Evolutionary conservation across 495 filamentous ascomycete species (phyloP).

Genomic region (Trichoderma orchidacearum): DNA sequence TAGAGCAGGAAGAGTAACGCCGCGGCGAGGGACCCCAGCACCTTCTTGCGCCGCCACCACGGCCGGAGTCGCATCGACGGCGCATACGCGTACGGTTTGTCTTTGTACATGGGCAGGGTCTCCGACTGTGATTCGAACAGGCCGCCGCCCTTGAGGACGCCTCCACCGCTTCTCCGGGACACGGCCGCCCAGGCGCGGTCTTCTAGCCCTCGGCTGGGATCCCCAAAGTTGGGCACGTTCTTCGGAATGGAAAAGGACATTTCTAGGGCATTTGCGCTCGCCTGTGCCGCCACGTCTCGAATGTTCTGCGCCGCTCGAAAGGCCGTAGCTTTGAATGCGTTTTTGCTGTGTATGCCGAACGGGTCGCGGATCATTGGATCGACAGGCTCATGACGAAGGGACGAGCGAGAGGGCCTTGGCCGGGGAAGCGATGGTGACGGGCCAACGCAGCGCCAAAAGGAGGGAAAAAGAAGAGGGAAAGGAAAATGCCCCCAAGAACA

Average conservation of each 20-base stretch:
- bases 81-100: conserved; percentile 76
- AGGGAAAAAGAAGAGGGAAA: background rate
- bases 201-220: conserved; percentile 53
- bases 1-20: conserved; percentile 39
- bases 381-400: conserved; percentile 1
- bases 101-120: conserved; percentile 91
- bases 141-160: conserved; percentile 26
- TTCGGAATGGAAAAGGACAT: conserved; percentile 58
- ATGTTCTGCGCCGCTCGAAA: conserved; percentile 14
- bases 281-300: conserved; percentile 22
- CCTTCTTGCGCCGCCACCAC: conserved; percentile 40
- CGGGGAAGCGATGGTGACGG: background rate
- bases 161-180: conserved; percentile 12
- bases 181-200: conserved; percentile 51
- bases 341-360: conserved; percentile 33
- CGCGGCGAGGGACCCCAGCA: conserved; percentile 31
- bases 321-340: conserved; percentile 18
- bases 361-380: conserved; percentile 24
- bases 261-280: conserved; percentile 24
- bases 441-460: background rate
- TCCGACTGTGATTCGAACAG: conserved; percentile 40
- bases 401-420: background rate
- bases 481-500: too few species aligned
- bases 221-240: conserved; percentile 57
- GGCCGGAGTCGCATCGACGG: conserved; percentile 33